Conservation (phyloP, 139 green algal species). For the Marvania coccoides region DNA sequence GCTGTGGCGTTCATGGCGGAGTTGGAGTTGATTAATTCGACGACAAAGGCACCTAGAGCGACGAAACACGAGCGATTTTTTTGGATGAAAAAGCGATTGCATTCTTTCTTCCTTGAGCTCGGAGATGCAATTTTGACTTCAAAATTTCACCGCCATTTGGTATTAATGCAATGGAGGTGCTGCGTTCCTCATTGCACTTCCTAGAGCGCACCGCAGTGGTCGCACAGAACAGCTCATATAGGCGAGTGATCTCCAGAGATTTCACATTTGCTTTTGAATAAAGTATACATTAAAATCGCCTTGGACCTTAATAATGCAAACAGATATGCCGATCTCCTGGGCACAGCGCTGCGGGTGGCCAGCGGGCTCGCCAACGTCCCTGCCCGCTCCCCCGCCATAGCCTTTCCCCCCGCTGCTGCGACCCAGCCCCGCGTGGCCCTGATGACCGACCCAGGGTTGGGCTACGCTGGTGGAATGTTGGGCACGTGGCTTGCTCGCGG, state of each 20-base stretch:
- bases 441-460: slow-evolving; percentile 23
- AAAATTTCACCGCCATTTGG: too few relatives aligned
- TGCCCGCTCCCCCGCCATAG: not conserved
- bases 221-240: not conserved
- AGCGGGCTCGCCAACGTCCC: not conserved
- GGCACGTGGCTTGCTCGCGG: slow-evolving; percentile 70
- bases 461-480: slow-evolving; percentile 66
- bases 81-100: too few relatives aligned
- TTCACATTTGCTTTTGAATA: not conserved
- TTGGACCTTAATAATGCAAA: too few relatives aligned
- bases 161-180: slow-evolving; percentile 9
- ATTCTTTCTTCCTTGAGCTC: too few relatives aligned
- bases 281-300: not conserved
- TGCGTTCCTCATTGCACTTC: not conserved
- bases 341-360: not conserved
- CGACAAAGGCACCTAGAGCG: too few relatives aligned
- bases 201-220: slow-evolving; percentile 3
- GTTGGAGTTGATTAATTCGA: too few relatives aligned
- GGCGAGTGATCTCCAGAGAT: not conserved
- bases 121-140: too few relatives aligned
- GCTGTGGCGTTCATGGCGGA: too few relatives aligned
- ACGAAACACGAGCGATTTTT: too few relatives aligned
- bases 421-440: slow-evolving; percentile 36
- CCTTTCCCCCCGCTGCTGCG: not conserved
- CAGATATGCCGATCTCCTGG: slow-evolving; percentile 14